Percentiles rank a stretch among this genome's conserved stretches.
Evolutionary conservation across 805 yeast species (phyloP).

Genomic region (Metschnikowia dekortorum): DNA sequence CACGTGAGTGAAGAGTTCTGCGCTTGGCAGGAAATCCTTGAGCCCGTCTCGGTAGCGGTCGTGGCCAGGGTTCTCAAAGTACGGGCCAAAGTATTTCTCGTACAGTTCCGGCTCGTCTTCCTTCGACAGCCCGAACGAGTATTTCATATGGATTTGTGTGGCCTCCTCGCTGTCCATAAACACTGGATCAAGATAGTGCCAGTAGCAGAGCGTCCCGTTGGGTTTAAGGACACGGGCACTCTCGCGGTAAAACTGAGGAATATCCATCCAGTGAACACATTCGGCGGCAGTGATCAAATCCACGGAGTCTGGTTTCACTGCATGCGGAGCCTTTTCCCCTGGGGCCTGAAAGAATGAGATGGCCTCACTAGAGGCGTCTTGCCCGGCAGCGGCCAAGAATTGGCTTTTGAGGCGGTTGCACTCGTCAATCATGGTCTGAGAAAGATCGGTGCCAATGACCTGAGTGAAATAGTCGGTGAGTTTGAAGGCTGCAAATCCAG

Average conservation of each 20-base stretch:
- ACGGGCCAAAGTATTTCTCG: slow-evolving; percentile 47
- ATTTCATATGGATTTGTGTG: slow-evolving; percentile 49
- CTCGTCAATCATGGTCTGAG: slow-evolving; percentile 48
- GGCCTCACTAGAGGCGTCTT: neutral
- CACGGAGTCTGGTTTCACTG: slow-evolving; percentile 28
- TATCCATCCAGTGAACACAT: slow-evolving; percentile 82
- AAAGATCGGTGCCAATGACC: slow-evolving; percentile 62
- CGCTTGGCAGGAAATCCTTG: slow-evolving; percentile 35
- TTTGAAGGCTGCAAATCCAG: slow-evolving; percentile 67
- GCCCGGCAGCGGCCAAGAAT: slow-evolving; percentile 9
- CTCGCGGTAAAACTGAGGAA: slow-evolving; percentile 47
- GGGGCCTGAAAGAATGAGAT: slow-evolving; percentile 22
- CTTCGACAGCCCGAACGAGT: slow-evolving; percentile 37
- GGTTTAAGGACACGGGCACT: slow-evolving; percentile 48
- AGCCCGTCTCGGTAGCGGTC: slow-evolving; percentile 31
- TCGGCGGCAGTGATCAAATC: slow-evolving; percentile 79
- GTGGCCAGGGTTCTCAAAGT: slow-evolving; percentile 47
- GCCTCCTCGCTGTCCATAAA: slow-evolving; percentile 51
- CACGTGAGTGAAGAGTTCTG: slow-evolving; percentile 21
- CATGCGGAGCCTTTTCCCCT: slow-evolving; percentile 24
- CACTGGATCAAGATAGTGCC: slow-evolving; percentile 76
- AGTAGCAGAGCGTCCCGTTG: slow-evolving; percentile 67
- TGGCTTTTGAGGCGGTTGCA: slow-evolving; percentile 17
- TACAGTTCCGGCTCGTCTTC: slow-evolving; percentile 15
- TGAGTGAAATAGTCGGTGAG: slow-evolving; percentile 41